Base-by-base conservation (phyloP, 108 stramenopile genomes). In the Mediolabrus comicus region DNA sequence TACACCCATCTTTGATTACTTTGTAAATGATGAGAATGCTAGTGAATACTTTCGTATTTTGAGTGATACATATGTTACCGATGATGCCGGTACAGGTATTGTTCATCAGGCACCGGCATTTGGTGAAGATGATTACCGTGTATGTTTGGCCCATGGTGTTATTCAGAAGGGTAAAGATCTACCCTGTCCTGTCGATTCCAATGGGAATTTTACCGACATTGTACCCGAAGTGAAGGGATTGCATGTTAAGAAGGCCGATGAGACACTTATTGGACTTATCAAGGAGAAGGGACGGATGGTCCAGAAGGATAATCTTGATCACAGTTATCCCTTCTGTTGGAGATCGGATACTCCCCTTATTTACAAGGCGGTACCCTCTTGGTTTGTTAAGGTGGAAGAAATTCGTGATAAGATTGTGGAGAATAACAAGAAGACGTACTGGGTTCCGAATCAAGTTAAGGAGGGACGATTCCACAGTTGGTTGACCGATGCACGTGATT, bases 91-190 rank as follows among this genome's bases (percentile, higher is more conserved):
- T 72, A 99, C 99, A 0, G 99, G 99, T 34, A 94, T 99, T 53
- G 99, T 99, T 35, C 99, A 99, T 84, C 97, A 99, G 83, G 98
- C 99, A 0, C 97, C 99, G 1, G 99, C 97, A 31, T 99, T 99
- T 80, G 99, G 99, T 65, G 99, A 99, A 75, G 99, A 99, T 85
- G 99, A 99, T 95, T 98, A 97, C 89, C 95, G 99, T 29, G 99
- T 99, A 14, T 99, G 99, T 81, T 55, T 98, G 64, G 92, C 89
- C 12, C 82, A 97, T 56, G 92, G 90, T 16, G 81, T 99, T 32
- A 95, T 99, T 72, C 62, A 65, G 17, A 97, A 97, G 75, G 96
- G 93, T n/a, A 82, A 73, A 25, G 96, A 97, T 26, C 73, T 98
- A 26, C 98, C 98, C 36, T 97, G 97, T 63, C 98, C 98, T 41